Conservation (phyloP, 352 stramenopile species). For the Elongisporangium anandrum region DNA sequence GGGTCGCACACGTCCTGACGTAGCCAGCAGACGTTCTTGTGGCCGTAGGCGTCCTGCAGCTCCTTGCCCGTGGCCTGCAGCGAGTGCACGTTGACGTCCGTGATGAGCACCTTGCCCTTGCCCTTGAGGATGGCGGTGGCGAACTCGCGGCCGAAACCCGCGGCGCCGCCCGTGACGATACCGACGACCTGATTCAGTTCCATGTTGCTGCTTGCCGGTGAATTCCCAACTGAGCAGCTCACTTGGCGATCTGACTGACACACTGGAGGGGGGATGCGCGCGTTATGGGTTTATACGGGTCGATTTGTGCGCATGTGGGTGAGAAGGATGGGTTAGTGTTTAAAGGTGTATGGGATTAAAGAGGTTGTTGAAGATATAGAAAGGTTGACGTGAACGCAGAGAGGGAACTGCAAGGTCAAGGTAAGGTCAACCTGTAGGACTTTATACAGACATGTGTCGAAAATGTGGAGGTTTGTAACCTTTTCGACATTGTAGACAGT, state of each 20-base stretch:
- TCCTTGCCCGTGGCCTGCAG: constrained; percentile 55
- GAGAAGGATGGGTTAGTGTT: neutral
- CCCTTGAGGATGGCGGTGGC: constrained; percentile 42
- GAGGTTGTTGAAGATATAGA: neutral
- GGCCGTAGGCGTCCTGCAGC: constrained; percentile 44
- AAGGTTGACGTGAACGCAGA: neutral
- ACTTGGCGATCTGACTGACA: neutral
- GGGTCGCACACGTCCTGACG: constrained; percentile 70
- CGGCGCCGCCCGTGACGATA: constrained; percentile 68
- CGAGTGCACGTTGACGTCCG: constrained; percentile 61
- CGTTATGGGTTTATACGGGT: neutral
- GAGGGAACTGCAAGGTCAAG: neutral
- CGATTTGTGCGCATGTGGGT: neutral
- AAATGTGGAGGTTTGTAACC: neutral
- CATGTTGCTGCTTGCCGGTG: constrained; percentile 23
- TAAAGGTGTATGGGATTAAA: neutral
- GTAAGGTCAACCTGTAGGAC: neutral
- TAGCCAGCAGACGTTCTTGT: constrained; percentile 52
- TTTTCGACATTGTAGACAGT: neutral
- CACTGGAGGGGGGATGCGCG: neutral
- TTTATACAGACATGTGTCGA: neutral
- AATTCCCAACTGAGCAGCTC: neutral
- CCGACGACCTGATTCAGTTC: constrained; percentile 51
- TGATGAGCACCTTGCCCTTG: constrained; percentile 67
- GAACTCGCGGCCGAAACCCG: constrained; percentile 67